Evolutionary conservation across 768 basidiomycete species (phyloP), one percentile per base, ranked within the genome.

Genomic region (Leccinum uliginosum): DNA sequence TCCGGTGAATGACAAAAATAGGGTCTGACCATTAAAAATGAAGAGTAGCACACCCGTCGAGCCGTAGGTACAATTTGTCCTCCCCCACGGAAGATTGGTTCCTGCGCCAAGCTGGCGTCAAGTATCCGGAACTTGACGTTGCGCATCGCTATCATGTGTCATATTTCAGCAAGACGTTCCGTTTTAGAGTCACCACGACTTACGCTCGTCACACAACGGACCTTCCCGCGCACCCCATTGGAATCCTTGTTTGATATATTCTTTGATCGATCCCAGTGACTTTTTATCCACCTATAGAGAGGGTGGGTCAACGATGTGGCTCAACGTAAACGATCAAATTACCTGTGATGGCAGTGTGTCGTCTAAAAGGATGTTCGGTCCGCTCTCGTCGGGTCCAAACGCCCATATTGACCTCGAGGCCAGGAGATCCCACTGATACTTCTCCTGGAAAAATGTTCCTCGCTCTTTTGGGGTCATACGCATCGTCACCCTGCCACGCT

Each of bases 351-450:
- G 97, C 17, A 99, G 75, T 2, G 97, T 98, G 67, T 99, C 97
- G 68, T 99, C 96, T 63, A 98, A 75, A 44, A 98, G 77, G 59
- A 96, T 83, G 71, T 99, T 99, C 9, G 96, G 84, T 0, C 97
- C 97, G 60, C 84, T 87, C 46, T 98, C 96, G 62, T 98, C 93
- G 3, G 97, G 97, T 19, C 97, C 97, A 73, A 99, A 99, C 21
- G 97, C 94, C 97, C 97, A 99, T 78, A 99, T 97, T 64, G 95
- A 98, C 57, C 97, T 82, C 45, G 94, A 96, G 2, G 97, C 96
- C 57, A 99, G 82, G 65, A 98, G 74, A 75, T 99, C 97, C 96
- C 97, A 99, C 57, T 95, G 90, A 72, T 98, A 96, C 69, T 93
- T 96, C 68, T 92, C 88, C 73, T 98, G 86, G 74, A 99, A 98